Percentiles rank a stretch among this genome's conserved stretches.
phyloP scores from a whole-genome alignment of 2,329 filamentous ascomycete genomes.

The Scopulariopsis brevicaulis region DNA sequence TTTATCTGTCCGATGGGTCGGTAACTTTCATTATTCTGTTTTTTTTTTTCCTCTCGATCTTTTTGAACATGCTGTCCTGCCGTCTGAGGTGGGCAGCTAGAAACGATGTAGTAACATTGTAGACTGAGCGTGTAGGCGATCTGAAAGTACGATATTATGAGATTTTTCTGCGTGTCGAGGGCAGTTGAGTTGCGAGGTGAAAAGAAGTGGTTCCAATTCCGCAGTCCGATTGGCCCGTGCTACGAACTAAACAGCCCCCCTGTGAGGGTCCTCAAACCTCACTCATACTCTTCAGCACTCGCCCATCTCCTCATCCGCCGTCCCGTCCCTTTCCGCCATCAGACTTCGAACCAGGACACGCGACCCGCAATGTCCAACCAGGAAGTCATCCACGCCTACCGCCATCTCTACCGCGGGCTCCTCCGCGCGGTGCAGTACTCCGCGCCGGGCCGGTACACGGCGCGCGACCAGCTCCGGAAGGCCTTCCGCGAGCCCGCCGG shows the following conservation, averaged over 20 bases:
- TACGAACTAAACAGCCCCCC: no score
- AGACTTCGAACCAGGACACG: background rate
- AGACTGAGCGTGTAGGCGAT: background rate
- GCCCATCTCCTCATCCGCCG: background rate
- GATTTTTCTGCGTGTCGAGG: background rate
- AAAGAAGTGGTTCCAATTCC: no score
- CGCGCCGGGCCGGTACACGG: conserved; percentile 52
- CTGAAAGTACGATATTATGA: background rate
- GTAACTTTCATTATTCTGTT: background rate
- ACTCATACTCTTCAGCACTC: background rate
- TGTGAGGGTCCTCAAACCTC: no score
- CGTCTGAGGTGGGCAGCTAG: background rate
- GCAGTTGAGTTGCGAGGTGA: background rate
- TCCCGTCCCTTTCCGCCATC: background rate
- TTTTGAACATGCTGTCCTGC: no score
- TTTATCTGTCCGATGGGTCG: background rate
- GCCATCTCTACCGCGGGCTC: conserved; percentile 53
- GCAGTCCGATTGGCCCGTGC: no score
- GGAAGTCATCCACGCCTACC: conserved; percentile 54
- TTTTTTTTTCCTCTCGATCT: background rate
- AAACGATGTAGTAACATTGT: background rate
- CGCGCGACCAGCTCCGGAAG: conserved; percentile 45
- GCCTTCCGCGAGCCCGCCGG: conserved; percentile 38
- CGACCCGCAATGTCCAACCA: conserved; percentile 9
- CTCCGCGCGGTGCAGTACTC: conserved; percentile 65